Conservation (phyloP, 768 basidiomycete genomes). For the Leccinum uliginosum region DNA sequence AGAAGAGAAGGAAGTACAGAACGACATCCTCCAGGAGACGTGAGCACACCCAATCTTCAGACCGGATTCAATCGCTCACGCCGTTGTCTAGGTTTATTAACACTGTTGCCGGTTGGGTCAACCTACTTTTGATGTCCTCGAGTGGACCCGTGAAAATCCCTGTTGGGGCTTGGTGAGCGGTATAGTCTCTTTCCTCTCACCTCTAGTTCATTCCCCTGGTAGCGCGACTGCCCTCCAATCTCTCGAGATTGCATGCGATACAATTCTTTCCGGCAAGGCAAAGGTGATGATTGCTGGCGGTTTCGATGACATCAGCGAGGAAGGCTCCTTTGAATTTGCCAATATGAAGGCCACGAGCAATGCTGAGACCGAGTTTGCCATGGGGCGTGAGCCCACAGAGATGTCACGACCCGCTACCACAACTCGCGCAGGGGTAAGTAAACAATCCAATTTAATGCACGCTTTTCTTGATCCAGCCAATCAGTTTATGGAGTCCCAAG, state of each 20-base stretch:
- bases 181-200: neutral
- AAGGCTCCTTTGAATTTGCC: slow-evolving; percentile 98
- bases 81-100: slow-evolving; percentile 80
- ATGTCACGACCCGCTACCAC: slow-evolving; percentile 98
- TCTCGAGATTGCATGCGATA: slow-evolving; percentile 96
- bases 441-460: neutral
- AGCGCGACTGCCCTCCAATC: slow-evolving; percentile 98
- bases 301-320: slow-evolving; percentile 97
- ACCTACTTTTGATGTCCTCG: slow-evolving; percentile 89
- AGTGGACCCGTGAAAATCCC: slow-evolving; percentile 99
- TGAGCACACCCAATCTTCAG: slow-evolving; percentile 34
- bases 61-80: slow-evolving; percentile 5
- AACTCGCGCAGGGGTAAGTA: slow-evolving; percentile 85
- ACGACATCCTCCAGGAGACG: slow-evolving; percentile 98
- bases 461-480: slow-evolving; percentile 2
- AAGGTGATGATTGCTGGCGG: slow-evolving; percentile 99
- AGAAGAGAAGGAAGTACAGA: slow-evolving; percentile 97
- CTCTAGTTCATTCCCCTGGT: slow-evolving; percentile 4
- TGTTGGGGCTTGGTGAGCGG: slow-evolving; percentile 88
- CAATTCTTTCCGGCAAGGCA: slow-evolving; percentile 90
- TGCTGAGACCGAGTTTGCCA: slow-evolving; percentile 94
- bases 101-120: slow-evolving; percentile 98
- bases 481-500: slow-evolving; percentile 95
- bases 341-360: slow-evolving; percentile 99
- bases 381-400: slow-evolving; percentile 98